Evolutionary conservation across 1,284 basidiomycete species (phyloP), one percentile per base, ranked within the genome.

Genomic region (Heterobasidion occidentale): DNA sequence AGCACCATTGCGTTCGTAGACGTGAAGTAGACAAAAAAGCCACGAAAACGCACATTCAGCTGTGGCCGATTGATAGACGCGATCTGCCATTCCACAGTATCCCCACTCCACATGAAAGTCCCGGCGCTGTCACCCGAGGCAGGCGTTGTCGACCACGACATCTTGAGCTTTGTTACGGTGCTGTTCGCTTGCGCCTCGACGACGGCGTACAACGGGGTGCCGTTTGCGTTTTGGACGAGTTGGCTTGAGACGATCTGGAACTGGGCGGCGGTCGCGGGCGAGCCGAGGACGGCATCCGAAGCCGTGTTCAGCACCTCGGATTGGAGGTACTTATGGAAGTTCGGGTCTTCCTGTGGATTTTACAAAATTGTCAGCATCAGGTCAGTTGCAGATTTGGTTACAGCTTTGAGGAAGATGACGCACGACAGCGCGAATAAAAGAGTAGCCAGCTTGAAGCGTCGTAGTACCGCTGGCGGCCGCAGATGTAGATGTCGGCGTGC

Each of bases 311-410:
- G 63, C 0, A 71, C 70, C 61, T 79, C 72, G 19, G 80, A 81
- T 55, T 76, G 77, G 47, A 85, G 76, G 67, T 85, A 84, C 61
- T 83, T 74, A 67, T 84, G 83, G 77, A 84, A 84, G 68, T 83
- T 81, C 15, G 83, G 82, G 59, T 76, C 80, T 68, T 76, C 79
- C 76, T 81, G 60, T 12, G n/a, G 38, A 11, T 12, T 42, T 52
- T 33, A 15, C 2, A 52, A 34, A 34, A 15, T 7, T 9, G 9
- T 36, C 15, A n/a, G 38, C 4, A 27, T 6, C 27, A 27, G 27
- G 27, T 27, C 7, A 14, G 42, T 45, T 9, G 1, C 3, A 7
- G 5, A 17, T 27, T 27, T 27, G 42, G 4, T 5, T 45, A 8
- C 12, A 45, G 42, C 3, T 45, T 14, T 17, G 11, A 14, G 12